Evolutionary conservation across 352 stramenopile genomes (phyloP), one percentile per base, ranked within the genome.

Genomic region (Phytophthora ramorum): DNA sequence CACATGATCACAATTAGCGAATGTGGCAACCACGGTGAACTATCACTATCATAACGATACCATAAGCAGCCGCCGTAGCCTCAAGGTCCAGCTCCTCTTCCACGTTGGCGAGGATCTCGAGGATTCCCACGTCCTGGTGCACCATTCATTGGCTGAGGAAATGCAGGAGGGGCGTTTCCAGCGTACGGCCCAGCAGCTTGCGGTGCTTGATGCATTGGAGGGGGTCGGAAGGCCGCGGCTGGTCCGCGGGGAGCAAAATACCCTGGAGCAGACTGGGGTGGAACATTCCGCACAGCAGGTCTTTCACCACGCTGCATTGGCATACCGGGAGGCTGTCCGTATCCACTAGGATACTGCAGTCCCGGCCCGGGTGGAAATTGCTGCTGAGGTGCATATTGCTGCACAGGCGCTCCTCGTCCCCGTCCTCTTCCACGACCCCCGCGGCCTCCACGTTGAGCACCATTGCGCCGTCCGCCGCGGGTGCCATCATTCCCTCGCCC

Each of bases 61-160:
- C 37, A 50, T 45, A 7, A 3, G 66, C 56, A 78, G 41, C 26
- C 26, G 2, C 44, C 49, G 53, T 51, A 61, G 37, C 45, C 56
- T 35, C 47, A 55, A 49, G 35, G 48, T 19, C 49, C 57, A 34
- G 47, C 22, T 51, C 58, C 45, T 66, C 63, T 59, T 73, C 66
- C 71, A 30, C 72, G 68, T 49, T 80, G 72, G 50, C 72, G 63
- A 55, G 72, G 72, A 70, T 80, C 72, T 73, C 72, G 68, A 56
- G 72, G 59, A 57, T 77, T 70, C 32, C 71, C 67, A 61, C 65
- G 58, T 55, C 72, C 64, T 40, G 30, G 13, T 14, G 35, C 51
- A 56, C 28, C 52, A 55, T 69, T 68, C 8, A 32, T 34, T 54
- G 49, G 58, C 19, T 45, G 51, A 55, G 66, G 41, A 14, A 69